Percentiles rank a stretch among this genome's conserved stretches.
phyloP scores from a whole-genome alignment of 768 basidiomycete species.

The Leccinum pellstonianum region DNA sequence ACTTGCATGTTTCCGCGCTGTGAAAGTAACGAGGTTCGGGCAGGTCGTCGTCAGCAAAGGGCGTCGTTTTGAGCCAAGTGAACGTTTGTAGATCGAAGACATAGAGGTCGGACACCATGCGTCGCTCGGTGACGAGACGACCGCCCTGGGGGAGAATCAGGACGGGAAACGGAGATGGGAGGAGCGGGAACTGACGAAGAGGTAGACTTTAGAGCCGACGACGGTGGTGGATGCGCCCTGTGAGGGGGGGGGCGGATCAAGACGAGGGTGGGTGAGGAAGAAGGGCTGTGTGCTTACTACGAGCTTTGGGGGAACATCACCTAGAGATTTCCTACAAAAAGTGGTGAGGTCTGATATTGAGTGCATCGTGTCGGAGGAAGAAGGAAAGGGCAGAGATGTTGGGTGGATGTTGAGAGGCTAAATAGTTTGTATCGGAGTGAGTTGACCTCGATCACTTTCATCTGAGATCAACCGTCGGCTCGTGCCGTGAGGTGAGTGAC shows the following conservation, averaged over 20 bases:
- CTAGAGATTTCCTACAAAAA: slow-evolving; percentile 76
- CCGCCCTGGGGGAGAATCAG: slow-evolving; percentile 60
- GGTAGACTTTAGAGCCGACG: slow-evolving; percentile 82
- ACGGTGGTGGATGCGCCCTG: slow-evolving; percentile 92
- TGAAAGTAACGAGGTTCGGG: slow-evolving; percentile 94
- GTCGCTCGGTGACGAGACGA: slow-evolving; percentile 78
- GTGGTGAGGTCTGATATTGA: slow-evolving; percentile 91
- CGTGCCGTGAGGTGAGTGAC: slow-evolving; percentile 15
- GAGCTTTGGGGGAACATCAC: slow-evolving; percentile 85
- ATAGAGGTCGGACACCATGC: slow-evolving; percentile 91
- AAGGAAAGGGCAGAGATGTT: slow-evolving; percentile 8
- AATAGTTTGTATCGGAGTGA: slow-evolving; percentile 8
- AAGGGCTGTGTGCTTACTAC: slow-evolving; percentile 53
- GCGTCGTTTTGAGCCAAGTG: slow-evolving; percentile 70
- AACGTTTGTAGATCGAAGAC: slow-evolving; percentile 82
- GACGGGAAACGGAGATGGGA: not conserved
- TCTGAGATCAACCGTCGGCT: slow-evolving; percentile 33
- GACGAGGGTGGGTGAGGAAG: not conserved
- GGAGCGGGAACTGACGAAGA: slow-evolving; percentile 60
- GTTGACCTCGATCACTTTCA: slow-evolving; percentile 14
- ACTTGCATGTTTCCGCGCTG: slow-evolving; percentile 78
- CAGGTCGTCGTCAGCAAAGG: slow-evolving; percentile 61
- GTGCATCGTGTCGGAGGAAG: slow-evolving; percentile 44
- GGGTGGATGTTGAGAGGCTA: slow-evolving; percentile 17
- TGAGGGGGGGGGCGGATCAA: not conserved